phyloP scores from a whole-genome alignment of 345 rosid genomes.

The Mallotus nudiflorus region DNA sequence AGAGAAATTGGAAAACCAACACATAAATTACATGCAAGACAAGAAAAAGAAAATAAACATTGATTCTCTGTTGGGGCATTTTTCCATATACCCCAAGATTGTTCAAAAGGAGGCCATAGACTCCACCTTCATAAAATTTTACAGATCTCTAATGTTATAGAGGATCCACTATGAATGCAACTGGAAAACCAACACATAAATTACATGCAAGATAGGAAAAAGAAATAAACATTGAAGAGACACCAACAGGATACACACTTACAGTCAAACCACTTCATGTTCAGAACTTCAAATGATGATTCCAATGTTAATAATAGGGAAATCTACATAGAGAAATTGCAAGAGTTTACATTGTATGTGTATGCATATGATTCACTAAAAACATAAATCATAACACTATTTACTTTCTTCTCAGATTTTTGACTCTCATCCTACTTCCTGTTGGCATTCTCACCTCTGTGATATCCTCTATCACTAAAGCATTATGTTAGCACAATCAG shows the following conservation, averaged over 20 bases:
- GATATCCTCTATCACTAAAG: constrained; percentile 45
- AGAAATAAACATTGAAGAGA: constrained; percentile 5
- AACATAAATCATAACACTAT: constrained; percentile 4
- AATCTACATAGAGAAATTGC: constrained; percentile 49
- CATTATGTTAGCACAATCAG: too few relatives aligned
- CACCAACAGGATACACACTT: constrained; percentile 23
- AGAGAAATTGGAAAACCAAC: too few relatives aligned
- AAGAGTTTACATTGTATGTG: constrained; percentile 27
- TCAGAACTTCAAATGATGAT: constrained; percentile 74
- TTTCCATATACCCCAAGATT: constrained; percentile 87
- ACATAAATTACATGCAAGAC: too few relatives aligned
- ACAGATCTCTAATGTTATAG: constrained; percentile 92
- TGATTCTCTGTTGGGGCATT: too few relatives aligned
- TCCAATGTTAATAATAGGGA: constrained; percentile 81
- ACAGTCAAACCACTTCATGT: constrained; percentile 83
- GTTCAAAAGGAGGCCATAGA: constrained; percentile 75
- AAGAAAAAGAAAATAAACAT: too few relatives aligned
- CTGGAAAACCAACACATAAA: constrained; percentile 41
- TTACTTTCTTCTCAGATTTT: constrained; percentile 69
- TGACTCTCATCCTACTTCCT: constrained; percentile 44
- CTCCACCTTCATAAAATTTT: constrained; percentile 94
- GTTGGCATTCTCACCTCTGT: constrained; percentile 41
- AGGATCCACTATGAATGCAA: constrained; percentile 88
- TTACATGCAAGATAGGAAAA: not conserved
- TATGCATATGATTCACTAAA: not conserved